A percentile compares a stretch with the other conserved stretches of the same genome.
phyloP scores from a whole-genome alignment of 257 asterid genomes.

The Solanum gracilifrons region DNA sequence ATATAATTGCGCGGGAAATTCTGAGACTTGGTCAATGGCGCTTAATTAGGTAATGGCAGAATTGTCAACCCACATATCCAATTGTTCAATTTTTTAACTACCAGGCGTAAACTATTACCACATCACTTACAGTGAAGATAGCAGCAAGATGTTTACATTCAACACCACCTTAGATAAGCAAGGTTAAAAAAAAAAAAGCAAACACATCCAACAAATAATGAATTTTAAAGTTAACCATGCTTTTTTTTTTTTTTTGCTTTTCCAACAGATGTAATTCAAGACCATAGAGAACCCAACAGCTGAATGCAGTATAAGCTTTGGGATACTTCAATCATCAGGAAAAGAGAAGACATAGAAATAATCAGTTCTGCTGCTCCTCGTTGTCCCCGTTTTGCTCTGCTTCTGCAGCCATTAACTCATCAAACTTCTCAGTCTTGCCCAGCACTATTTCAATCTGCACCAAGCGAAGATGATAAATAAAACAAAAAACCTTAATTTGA shows the following conservation, averaged over 20 bases:
- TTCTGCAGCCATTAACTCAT: slow-evolving; percentile 43
- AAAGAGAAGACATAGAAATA: not conserved
- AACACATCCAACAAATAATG: not conserved
- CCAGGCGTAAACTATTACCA: not conserved
- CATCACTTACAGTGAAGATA: not conserved
- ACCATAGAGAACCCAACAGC: not conserved
- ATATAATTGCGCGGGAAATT: not conserved
- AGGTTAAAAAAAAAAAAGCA: not conserved
- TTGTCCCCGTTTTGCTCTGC: slow-evolving; percentile 23
- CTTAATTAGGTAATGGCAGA: not conserved
- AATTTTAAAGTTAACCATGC: not conserved
- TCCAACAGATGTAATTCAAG: not conserved
- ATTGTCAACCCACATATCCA: not conserved
- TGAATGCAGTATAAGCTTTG: not conserved
- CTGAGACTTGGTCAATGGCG: not conserved
- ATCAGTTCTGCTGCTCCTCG: slow-evolving; percentile 28
- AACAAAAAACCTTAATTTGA: not conserved
- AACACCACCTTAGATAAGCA: not conserved
- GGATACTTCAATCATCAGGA: not conserved
- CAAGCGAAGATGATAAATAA: not conserved
- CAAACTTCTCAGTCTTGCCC: slow-evolving; percentile 40
- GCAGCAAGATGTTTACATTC: not conserved
- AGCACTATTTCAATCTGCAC: slow-evolving; percentile 45
- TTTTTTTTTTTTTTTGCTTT: not conserved
- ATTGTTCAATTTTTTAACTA: not conserved